phyloP scores from a whole-genome alignment of 1,284 basidiomycete genomes.

The Earliella scabrosa region DNA sequence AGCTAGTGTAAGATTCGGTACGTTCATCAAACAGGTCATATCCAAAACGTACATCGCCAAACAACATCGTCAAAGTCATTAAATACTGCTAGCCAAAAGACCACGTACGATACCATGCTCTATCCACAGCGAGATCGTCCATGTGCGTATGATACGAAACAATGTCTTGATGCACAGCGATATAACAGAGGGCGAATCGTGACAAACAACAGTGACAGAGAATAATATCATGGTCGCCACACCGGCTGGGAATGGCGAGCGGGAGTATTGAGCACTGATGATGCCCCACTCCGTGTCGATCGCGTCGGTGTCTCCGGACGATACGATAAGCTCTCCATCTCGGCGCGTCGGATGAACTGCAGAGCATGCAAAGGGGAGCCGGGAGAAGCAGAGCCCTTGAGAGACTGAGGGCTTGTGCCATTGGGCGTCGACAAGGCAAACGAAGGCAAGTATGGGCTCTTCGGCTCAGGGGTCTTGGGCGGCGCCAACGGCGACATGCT shows the following conservation, averaged over 20 bases:
- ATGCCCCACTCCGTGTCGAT: constrained; percentile 32
- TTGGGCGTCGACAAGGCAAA: constrained; percentile 54
- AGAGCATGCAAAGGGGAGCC: constrained; percentile 58
- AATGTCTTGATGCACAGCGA: constrained; percentile 22
- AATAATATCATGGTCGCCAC: constrained; percentile 33
- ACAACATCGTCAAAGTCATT: constrained; percentile 27
- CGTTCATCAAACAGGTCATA: constrained; percentile 7
- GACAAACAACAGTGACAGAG: constrained; percentile 14
- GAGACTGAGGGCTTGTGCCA: constrained; percentile 48
- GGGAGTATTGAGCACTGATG: constrained; percentile 27
- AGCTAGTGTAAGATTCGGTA: not conserved
- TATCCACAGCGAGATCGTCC: constrained; percentile 20
- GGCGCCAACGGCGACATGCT: constrained; percentile 46
- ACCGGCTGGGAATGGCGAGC: constrained; percentile 28
- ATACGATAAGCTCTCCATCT: constrained; percentile 40
- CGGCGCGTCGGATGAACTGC: constrained; percentile 61
- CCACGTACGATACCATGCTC: constrained; percentile 12
- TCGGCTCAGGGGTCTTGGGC: constrained; percentile 74
- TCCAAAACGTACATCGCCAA: constrained; percentile 21
- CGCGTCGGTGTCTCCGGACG: constrained; percentile 50
- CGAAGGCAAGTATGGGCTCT: constrained; percentile 45
- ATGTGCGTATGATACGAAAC: constrained; percentile 9
- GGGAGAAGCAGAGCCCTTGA: constrained; percentile 48
- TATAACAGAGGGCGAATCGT: constrained; percentile 18
- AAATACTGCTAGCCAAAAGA: constrained; percentile 17